Percentiles rank a stretch among this genome's conserved stretches.
These are phyloP conservation scores for Scorias spongiosa DNA, from an alignment of 2,329 filamentous ascomycete genomes.

Conservation along the genomic window DNA sequence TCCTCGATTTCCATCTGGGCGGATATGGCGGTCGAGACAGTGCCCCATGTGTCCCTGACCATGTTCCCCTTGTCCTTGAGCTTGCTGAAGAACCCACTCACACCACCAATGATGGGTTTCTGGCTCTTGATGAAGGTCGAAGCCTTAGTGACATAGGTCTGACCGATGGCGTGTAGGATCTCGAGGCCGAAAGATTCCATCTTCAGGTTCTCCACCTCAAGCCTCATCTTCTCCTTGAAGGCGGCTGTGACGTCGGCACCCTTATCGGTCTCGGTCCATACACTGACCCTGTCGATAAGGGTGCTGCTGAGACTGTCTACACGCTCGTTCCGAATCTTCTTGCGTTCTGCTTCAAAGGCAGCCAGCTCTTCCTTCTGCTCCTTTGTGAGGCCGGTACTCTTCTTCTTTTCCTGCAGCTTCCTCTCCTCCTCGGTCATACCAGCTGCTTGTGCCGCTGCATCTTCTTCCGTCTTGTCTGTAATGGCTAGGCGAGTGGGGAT, in stretches of 20 bases:
- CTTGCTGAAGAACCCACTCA: constrained; percentile 84
- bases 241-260: constrained; percentile 66
- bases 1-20: constrained; percentile 98
- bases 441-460: constrained; percentile 47
- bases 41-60: constrained; percentile 97
- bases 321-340: constrained; percentile 71
- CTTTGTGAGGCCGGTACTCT: constrained; percentile 71
- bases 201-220: constrained; percentile 95
- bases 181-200: constrained; percentile 98
- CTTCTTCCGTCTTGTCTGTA: constrained; percentile 75
- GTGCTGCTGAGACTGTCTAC: constrained; percentile 74
- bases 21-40: constrained; percentile 88
- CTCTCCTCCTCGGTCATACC: constrained; percentile 59
- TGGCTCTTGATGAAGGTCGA: constrained; percentile 82
- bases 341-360: constrained; percentile 76
- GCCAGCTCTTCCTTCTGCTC: constrained; percentile 87
- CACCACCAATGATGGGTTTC: constrained; percentile 70
- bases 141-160: constrained; percentile 79
- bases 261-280: constrained; percentile 97
- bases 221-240: constrained; percentile 84
- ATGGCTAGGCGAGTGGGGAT: constrained; percentile 73
- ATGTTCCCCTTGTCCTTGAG: constrained; percentile 93
- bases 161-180: constrained; percentile 86
- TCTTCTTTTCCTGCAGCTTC: constrained; percentile 67
- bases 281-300: constrained; percentile 72